Evolutionary conservation across 2,329 filamentous ascomycete species (phyloP).

Genomic region (Alternaria incomplexa): DNA sequence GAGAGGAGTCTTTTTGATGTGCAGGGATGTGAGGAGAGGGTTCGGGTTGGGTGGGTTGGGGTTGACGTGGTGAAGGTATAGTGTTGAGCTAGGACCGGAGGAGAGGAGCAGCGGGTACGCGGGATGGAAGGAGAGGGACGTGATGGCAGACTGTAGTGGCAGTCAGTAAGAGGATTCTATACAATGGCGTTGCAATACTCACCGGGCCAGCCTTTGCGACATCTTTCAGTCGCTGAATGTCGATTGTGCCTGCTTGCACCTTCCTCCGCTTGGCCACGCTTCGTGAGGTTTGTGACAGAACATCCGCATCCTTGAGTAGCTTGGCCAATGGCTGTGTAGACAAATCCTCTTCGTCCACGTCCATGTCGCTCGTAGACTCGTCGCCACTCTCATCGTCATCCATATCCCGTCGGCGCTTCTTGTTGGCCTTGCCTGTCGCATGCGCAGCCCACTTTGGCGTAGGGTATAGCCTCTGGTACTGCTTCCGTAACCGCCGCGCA

Average conservation of each 20-base stretch:
- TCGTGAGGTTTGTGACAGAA: slow-evolving; percentile 63
- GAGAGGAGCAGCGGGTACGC: slow-evolving; percentile 87
- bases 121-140: slow-evolving; percentile 88
- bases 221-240: slow-evolving; percentile 88
- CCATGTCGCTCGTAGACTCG: slow-evolving; percentile 63
- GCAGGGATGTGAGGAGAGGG: slow-evolving; percentile 86
- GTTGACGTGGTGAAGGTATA: slow-evolving; percentile 88
- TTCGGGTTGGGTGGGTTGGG: slow-evolving; percentile 79
- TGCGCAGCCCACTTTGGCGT: slow-evolving; percentile 66
- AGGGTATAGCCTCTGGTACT: slow-evolving; percentile 71
- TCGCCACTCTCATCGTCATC: slow-evolving; percentile 50
- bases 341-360: slow-evolving; percentile 55
- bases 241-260: slow-evolving; percentile 83
- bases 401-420: slow-evolving; percentile 56
- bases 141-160: slow-evolving; percentile 68
- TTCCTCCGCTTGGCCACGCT: slow-evolving; percentile 67
- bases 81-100: slow-evolving; percentile 81
- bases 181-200: slow-evolving; percentile 33
- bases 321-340: slow-evolving; percentile 78
- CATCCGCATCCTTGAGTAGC: slow-evolving; percentile 76
- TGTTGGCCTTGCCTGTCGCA: slow-evolving; percentile 49
- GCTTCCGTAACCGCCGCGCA: slow-evolving; percentile 75
- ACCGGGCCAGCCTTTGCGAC: slow-evolving; percentile 77
- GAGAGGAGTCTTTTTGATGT: slow-evolving; percentile 83
- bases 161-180: slow-evolving; percentile 16